Conservation (phyloP, 164 flowering plant species). For the Sedum album region DNA sequence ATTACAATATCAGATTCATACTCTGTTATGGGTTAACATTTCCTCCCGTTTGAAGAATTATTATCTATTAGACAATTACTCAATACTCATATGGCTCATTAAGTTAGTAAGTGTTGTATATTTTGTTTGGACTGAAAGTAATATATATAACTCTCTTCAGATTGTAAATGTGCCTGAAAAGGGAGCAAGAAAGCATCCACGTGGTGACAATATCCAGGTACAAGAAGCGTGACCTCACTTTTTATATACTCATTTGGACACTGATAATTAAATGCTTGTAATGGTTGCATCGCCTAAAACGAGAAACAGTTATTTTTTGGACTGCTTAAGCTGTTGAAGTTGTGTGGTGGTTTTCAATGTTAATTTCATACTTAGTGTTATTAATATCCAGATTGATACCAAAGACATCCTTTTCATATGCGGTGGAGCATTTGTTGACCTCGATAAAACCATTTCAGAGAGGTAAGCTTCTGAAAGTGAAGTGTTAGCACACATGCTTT, state of each 20-base stretch:
- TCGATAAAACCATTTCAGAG: conserved; percentile 96
- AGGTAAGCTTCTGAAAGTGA: conserved; percentile 38
- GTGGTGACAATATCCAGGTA: conserved; percentile 96
- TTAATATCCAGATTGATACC: conserved; percentile 73
- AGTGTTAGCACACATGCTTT: neutral
- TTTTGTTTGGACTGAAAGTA: neutral
- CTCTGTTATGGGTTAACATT: neutral
- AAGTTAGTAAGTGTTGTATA: neutral
- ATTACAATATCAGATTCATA: conserved; percentile 1
- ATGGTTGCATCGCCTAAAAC: neutral
- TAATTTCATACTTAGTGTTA: neutral
- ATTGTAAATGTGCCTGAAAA: conserved; percentile 96
- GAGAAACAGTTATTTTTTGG: neutral
- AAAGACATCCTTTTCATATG: conserved; percentile 96
- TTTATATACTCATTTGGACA: neutral
- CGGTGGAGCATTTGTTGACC: conserved; percentile 95
- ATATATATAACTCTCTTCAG: conserved; percentile 32
- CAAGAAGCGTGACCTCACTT: neutral
- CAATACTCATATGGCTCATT: neutral
- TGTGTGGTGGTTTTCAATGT: conserved; percentile 1
- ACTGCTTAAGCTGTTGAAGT: neutral
- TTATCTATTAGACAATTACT: neutral
- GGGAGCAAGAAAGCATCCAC: conserved; percentile 95
- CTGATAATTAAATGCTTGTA: neutral
- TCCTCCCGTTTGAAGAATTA: neutral